These are phyloP conservation scores for Aegilops tauschii DNA, from an alignment of 176 grass and related monocot species.

Conservation along the genomic window DNA sequence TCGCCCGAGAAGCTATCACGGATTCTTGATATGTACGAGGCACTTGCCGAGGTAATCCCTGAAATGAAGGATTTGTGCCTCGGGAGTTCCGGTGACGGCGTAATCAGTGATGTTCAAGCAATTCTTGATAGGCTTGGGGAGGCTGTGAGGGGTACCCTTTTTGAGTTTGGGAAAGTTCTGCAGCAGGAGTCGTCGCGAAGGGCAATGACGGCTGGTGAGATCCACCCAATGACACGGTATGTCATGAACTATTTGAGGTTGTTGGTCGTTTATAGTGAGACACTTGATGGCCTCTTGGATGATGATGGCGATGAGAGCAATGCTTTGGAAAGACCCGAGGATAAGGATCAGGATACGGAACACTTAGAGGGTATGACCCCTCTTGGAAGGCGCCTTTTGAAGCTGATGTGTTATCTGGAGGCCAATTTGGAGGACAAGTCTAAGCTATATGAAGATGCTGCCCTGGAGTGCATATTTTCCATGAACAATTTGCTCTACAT, in stretches of 20 bases:
- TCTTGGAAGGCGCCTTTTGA: conserved; percentile 53
- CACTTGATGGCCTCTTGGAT: conserved; percentile 64
- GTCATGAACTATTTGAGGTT: conserved; percentile 94
- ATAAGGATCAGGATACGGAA: conserved; percentile 47
- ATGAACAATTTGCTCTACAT: conserved; percentile 99
- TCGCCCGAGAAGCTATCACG: conserved; percentile 84
- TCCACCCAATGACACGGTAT: conserved; percentile 91
- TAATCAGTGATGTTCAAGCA: conserved; percentile 63
- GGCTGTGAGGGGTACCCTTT: conserved; percentile 65
- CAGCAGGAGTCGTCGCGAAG: conserved; percentile 70
- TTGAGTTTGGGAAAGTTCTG: conserved; percentile 78
- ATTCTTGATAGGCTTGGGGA: conserved; percentile 78
- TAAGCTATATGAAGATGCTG: conserved; percentile 89
- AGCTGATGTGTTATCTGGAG: conserved; percentile 84
- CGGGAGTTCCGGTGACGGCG: conserved; percentile 51
- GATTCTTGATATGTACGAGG: conserved; percentile 92
- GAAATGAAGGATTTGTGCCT: conserved; percentile 69
- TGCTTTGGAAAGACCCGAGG: conserved; percentile 19
- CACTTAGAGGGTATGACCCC: conserved; percentile 64
- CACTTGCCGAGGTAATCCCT: conserved; percentile 69
- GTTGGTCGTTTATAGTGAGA: conserved; percentile 70
- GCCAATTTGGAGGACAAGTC: conserved; percentile 89
- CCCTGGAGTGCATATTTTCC: conserved; percentile 79
- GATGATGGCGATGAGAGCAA: conserved; percentile 28
- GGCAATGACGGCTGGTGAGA: conserved; percentile 65